These are phyloP conservation scores for Microglena sp. DNA, from an alignment of 139 green algal species.

Conservation along the genomic window DNA sequence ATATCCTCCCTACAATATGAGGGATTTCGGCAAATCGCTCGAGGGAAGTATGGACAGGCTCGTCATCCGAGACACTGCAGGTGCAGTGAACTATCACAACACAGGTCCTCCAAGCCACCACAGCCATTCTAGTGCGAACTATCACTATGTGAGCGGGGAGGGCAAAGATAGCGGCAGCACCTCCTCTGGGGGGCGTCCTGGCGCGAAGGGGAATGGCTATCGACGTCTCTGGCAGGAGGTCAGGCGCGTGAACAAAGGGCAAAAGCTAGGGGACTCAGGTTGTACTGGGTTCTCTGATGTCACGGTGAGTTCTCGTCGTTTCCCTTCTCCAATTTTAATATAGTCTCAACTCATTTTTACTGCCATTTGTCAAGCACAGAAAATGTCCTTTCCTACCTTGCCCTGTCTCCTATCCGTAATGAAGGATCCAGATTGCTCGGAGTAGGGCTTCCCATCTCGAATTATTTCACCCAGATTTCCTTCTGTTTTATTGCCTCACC, in stretches of 20 bases:
- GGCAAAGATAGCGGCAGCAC: neutral
- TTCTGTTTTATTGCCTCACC: neutral
- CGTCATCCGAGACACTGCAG: neutral
- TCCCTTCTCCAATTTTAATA: neutral
- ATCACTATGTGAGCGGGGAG: neutral
- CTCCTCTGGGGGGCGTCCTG: neutral
- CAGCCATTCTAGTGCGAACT: neutral
- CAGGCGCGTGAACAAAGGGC: slow-evolving; percentile 33
- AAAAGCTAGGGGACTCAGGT: slow-evolving; percentile 23
- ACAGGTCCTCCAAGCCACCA: neutral
- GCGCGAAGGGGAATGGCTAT: slow-evolving; percentile 36
- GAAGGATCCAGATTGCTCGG: neutral
- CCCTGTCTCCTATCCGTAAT: neutral
- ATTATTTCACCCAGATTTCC: neutral
- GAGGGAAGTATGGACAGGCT: neutral
- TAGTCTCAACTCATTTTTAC: neutral
- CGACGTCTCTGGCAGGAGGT: slow-evolving; percentile 65
- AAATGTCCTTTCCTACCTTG: neutral
- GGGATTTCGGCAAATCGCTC: no score
- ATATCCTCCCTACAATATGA: neutral
- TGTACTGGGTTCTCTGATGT: neutral
- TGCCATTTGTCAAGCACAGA: neutral
- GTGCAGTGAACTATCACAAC: neutral
- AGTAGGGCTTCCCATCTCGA: neutral
- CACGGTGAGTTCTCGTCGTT: no score